phyloP scores from a whole-genome alignment of 352 stramenopile species.

The Phytophthora citricola region DNA sequence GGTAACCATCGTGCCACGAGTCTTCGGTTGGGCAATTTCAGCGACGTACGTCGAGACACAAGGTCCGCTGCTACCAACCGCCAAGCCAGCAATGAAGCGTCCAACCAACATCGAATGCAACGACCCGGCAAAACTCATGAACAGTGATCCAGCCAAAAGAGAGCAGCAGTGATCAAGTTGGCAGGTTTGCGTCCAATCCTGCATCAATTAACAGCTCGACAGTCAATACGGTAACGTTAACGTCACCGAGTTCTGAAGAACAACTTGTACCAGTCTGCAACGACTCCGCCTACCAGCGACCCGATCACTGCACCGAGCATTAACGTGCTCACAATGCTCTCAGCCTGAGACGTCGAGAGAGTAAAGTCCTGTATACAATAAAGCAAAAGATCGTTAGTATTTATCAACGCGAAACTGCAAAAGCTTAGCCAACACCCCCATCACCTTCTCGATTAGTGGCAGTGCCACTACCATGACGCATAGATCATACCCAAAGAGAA shows the following conservation, averaged over 20 bases:
- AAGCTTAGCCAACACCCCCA: not conserved
- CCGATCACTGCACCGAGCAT: slow-evolving; percentile 76
- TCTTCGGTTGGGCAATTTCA: slow-evolving; percentile 68
- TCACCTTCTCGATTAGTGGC: slow-evolving; percentile 65
- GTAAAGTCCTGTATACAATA: slow-evolving; percentile 46
- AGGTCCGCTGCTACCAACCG: slow-evolving; percentile 66
- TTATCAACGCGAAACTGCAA: not conserved
- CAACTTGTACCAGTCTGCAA: slow-evolving; percentile 55
- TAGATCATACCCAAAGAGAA: slow-evolving; percentile 80
- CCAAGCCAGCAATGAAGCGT: slow-evolving; percentile 68
- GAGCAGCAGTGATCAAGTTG: slow-evolving; percentile 62
- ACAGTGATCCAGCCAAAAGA: slow-evolving; percentile 70
- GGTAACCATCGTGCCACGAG: slow-evolving; percentile 61
- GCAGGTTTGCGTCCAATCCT: slow-evolving; percentile 69
- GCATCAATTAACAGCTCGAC: not conserved
- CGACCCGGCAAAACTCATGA: slow-evolving; percentile 71
- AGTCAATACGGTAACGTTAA: not conserved
- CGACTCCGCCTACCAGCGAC: slow-evolving; percentile 58
- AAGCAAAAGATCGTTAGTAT: slow-evolving; percentile 2
- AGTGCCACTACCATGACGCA: slow-evolving; percentile 81
- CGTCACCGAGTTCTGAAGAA: no score
- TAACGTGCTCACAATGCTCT: slow-evolving; percentile 70
- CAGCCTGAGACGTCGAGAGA: slow-evolving; percentile 54
- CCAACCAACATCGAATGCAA: slow-evolving; percentile 61
- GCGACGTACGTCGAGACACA: slow-evolving; percentile 74